Percentiles rank a stretch among this genome's conserved stretches.
These are phyloP conservation scores for Pestalotiopsis sp. DNA, from an alignment of 2,329 filamentous ascomycete species.

Conservation along the genomic window DNA sequence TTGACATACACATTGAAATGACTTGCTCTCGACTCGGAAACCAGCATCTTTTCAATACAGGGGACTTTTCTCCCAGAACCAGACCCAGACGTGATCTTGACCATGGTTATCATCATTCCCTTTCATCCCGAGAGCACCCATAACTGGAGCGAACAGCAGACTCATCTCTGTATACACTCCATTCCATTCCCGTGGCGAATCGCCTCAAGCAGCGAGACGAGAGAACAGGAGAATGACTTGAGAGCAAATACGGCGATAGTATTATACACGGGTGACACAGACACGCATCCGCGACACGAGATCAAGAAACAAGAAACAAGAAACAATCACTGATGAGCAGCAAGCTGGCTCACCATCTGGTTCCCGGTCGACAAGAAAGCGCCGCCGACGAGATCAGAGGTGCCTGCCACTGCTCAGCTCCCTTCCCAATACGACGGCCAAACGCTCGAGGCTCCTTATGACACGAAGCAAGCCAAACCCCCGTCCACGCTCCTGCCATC, in stretches of 20 bases:
- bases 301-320: neutral
- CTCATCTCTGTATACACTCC: neutral
- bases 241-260: too few species aligned
- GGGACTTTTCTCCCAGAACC: too few species aligned
- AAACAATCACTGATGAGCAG: neutral
- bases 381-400: neutral
- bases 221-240: neutral
- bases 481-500: too few species aligned
- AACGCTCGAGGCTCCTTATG: too few species aligned
- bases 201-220: neutral
- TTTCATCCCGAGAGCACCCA: too few species aligned
- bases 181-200: neutral
- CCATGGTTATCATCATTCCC: too few species aligned
- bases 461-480: too few species aligned
- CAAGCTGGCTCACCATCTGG: neutral
- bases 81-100: too few species aligned
- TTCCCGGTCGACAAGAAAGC: neutral
- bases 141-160: neutral
- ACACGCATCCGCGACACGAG: neutral
- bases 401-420: neutral
- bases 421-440: neutral
- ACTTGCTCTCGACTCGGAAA: too few species aligned
- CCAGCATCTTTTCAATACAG: too few species aligned
- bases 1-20: too few species aligned
- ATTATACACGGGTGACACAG: neutral